Conservation (phyloP, 306 rosid genomes). For the Trifolium pratense region DNA sequence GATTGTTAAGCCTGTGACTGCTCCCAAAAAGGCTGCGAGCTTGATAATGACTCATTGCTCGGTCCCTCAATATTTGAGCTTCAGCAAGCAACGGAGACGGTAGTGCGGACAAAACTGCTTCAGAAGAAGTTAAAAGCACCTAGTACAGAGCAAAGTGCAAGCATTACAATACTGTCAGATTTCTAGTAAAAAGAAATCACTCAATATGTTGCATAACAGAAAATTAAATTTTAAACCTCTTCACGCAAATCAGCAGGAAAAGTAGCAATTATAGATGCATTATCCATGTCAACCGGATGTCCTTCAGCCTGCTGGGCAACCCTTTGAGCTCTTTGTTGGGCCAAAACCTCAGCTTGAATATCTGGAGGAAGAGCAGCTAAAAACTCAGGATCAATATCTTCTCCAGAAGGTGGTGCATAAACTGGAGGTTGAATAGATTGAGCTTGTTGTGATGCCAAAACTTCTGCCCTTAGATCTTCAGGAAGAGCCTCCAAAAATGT, state of each 20-base stretch:
- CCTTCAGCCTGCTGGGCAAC: constrained; percentile 95
- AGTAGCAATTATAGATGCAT: constrained; percentile 96
- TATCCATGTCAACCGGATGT: constrained; percentile 98
- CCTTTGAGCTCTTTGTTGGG: constrained; percentile 96
- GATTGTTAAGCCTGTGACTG: constrained; percentile 75
- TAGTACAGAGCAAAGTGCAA: constrained; percentile 44
- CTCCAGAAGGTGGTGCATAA: constrained; percentile 84
- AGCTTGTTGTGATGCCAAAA: constrained; percentile 98
- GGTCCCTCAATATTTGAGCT: constrained; percentile 95
- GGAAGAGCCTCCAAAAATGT: constrained; percentile 98
- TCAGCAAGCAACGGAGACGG: constrained; percentile 95
- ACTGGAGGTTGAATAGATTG: constrained; percentile 89
- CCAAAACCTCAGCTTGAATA: constrained; percentile 96
- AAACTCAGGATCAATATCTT: constrained; percentile 97
- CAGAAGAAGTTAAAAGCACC: constrained; percentile 98
- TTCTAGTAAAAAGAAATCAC: constrained; percentile 31
- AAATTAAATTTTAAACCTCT: constrained; percentile 69
- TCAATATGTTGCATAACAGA: constrained; percentile 19
- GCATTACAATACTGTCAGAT: constrained; percentile 34
- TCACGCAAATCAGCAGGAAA: constrained; percentile 99
- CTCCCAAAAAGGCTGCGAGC: constrained; percentile 88
- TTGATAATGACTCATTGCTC: constrained; percentile 98
- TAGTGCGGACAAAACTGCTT: constrained; percentile 92
- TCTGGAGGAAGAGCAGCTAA: constrained; percentile 99
- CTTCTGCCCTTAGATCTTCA: constrained; percentile 93